Evolutionary conservation across 768 basidiomycete species (phyloP).

Genomic region (Bullera alba): DNA sequence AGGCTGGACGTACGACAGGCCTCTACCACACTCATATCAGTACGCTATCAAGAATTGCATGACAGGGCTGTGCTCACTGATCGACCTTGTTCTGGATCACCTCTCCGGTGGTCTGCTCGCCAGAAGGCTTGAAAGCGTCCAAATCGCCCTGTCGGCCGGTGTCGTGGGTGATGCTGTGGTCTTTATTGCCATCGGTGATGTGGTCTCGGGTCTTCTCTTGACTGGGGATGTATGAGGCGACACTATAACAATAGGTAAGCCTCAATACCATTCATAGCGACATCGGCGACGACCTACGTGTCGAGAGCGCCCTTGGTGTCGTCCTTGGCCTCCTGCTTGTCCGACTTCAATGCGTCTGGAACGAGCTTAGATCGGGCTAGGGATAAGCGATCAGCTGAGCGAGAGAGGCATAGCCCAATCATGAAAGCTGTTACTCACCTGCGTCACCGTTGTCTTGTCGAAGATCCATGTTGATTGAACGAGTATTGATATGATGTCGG

Average conservation of each 20-base stretch:
- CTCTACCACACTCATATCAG: slow-evolving; percentile 1
- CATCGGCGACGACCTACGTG: not conserved
- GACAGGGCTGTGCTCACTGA: slow-evolving; percentile 9
- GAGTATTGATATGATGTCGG: no score
- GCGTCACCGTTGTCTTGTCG: not conserved
- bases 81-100: slow-evolving; percentile 1
- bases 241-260: slow-evolving; percentile 1
- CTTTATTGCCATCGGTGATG: not conserved
- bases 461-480: slow-evolving; percentile 1
- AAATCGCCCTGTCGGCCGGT: slow-evolving; percentile 4
- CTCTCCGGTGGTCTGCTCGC: slow-evolving; percentile 12
- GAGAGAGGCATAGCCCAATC: not conserved
- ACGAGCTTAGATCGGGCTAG: not conserved
- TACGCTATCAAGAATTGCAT: not conserved
- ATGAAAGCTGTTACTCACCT: not conserved
- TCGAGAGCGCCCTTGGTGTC: not conserved
- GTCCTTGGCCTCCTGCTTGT: not conserved
- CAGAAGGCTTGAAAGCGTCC: slow-evolving; percentile 9
- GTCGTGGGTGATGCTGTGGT: slow-evolving; percentile 7
- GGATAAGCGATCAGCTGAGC: not conserved
- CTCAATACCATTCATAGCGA: not conserved
- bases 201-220: slow-evolving; percentile 11
- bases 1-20: slow-evolving; percentile 4
- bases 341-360: slow-evolving; percentile 1
- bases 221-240: slow-evolving; percentile 15